Evolutionary conservation across 2,329 filamentous ascomycete genomes (phyloP).

Genomic region (Xylaria polymorpha): DNA sequence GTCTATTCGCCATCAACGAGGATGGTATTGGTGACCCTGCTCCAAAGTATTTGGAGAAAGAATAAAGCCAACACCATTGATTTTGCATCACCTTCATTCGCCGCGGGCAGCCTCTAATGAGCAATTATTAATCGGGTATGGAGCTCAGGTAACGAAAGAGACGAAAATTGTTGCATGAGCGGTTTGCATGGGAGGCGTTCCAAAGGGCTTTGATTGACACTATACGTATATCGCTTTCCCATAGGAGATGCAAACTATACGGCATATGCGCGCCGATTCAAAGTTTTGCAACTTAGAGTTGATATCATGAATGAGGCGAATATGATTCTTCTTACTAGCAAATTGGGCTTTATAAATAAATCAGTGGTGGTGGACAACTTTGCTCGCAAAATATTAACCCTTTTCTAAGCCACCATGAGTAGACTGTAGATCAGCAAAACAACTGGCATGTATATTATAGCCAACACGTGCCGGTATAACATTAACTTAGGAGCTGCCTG

Average conservation of each 20-base stretch:
- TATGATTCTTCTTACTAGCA: background rate
- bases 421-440: background rate
- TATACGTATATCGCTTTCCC: constrained; percentile 25
- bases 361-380: background rate
- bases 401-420: too few relatives aligned
- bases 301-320: constrained; percentile 8
- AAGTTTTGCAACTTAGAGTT: constrained; percentile 1
- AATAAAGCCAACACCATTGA: constrained; percentile 34
- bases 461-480: background rate
- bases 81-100: background rate
- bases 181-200: constrained; percentile 39
- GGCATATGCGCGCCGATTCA: constrained; percentile 11
- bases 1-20: constrained; percentile 95
- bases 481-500: background rate
- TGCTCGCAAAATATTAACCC: background rate
- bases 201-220: constrained; percentile 26
- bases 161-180: constrained; percentile 28
- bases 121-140: constrained; percentile 9
- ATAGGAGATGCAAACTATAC: constrained; percentile 6
- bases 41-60: constrained; percentile 93
- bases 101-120: background rate
- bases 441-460: background rate
- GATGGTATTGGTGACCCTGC: constrained; percentile 96
- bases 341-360: background rate
- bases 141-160: constrained; percentile 25